Evolutionary conservation across 2,329 filamentous ascomycete species (phyloP), one percentile per base, ranked within the genome.

Genomic region (Neonectria sp.): DNA sequence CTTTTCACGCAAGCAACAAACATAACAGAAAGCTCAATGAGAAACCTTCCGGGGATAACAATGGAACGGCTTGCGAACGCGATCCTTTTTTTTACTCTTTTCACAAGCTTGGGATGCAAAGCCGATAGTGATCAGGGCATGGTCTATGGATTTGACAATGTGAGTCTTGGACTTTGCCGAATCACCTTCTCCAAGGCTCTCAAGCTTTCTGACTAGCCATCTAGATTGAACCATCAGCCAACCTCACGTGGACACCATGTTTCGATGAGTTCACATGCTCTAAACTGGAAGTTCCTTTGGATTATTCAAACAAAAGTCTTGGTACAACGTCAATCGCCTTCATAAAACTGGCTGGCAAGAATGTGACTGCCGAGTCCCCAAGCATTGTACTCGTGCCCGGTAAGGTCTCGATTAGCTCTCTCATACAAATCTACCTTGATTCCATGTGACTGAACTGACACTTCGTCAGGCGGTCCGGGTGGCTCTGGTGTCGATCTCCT

Each of bases 381-480:
- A 79, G 67, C 64, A 75, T 79, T 55, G 60, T 78, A 3, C 7
- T 79, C 35, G 70, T 72, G 25, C 74, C 74, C 5, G 77, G 77
- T 78, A 75, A 71, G 72, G 37, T 58, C n/a, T 46, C 48, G 15
- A 53, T 24, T 13, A 12, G 27, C 4, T 45, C 21, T 35, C 53
- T 58, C 17, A 46, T 58, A 21, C 12, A 55, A 55, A 55, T 25
- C 52, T 48, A 55, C 13, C 17, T 15, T 48, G 25, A 63, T 15
- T 65, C n/a, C 27, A 67, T 55, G 9, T 46, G 17, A 51, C 29
- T 48, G 12, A 33, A 62, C 65, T 75, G 43, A 74, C 65, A 64
- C 24, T 62, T 60, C 7, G 2, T 51, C 37, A 78, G 81, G 81
- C 43, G 81, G 81, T 40, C 81, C 81, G 0, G 78, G 80, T 40